These are phyloP conservation scores for Chlamydomonas incerta DNA, from an alignment of 139 green algal genomes.

Conservation along the genomic window DNA sequence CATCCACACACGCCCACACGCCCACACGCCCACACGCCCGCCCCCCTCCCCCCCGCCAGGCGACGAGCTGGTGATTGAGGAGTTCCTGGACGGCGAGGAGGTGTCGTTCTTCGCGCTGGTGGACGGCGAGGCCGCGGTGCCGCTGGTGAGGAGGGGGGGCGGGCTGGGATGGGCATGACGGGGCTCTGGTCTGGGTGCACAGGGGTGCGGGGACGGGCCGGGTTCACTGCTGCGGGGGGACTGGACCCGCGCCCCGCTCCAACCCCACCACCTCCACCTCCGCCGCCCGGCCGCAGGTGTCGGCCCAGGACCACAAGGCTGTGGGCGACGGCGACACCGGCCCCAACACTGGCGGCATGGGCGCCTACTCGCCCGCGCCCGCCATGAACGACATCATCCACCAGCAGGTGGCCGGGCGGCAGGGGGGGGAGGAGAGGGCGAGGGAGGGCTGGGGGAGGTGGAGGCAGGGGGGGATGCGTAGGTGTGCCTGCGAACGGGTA, in stretches of 20 bases:
- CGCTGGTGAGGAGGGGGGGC: conserved; percentile 58
- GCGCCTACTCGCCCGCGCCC: conserved; percentile 96
- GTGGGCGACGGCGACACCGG: conserved; percentile 96
- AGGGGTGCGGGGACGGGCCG: too few species aligned
- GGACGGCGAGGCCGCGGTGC: conserved; percentile 84
- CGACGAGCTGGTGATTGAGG: conserved; percentile 91
- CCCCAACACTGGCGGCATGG: conserved; percentile 99
- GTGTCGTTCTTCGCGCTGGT: conserved; percentile 97
- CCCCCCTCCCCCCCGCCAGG: conserved; percentile 56
- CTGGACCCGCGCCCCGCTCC: background rate
- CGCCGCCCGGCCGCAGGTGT: background rate
- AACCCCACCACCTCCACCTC: background rate
- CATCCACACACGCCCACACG: background rate
- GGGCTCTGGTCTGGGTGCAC: background rate
- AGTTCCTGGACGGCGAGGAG: conserved; percentile 97
- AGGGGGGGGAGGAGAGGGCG: background rate
- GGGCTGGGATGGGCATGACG: background rate
- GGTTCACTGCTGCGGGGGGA: background rate
- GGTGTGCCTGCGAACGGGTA: too few species aligned
- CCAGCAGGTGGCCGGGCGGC: conserved; percentile 53
- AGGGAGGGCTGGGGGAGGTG: background rate
- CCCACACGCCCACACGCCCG: background rate
- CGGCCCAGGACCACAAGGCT: conserved; percentile 95
- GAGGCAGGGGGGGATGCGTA: background rate
- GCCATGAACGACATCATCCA: conserved; percentile 88